These are phyloP conservation scores for Aphanomyces invadans DNA, from an alignment of 352 stramenopile species.

Conservation along the genomic window DNA sequence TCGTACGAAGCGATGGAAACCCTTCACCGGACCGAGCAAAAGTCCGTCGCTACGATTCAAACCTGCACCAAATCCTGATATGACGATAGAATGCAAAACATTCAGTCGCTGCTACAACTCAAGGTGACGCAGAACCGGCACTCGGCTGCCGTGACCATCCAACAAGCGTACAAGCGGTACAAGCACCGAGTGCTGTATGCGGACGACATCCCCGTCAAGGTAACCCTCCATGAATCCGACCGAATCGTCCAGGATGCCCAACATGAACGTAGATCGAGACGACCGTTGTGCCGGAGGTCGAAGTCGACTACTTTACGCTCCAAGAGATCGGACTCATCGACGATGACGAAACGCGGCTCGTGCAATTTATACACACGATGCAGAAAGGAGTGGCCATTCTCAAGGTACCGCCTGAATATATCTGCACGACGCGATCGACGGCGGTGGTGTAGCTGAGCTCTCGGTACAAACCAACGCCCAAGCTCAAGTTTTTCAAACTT, in stretches of 20 bases:
- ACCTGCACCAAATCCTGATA: background rate
- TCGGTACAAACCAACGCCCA: slow-evolving; percentile 36
- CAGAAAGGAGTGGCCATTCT: slow-evolving; percentile 51
- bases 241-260: slow-evolving; percentile 9
- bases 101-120: slow-evolving; percentile 28
- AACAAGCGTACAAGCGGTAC: slow-evolving; percentile 32
- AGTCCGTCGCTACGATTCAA: slow-evolving; percentile 29
- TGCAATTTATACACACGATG: slow-evolving; percentile 58
- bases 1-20: slow-evolving; percentile 25
- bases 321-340: slow-evolving; percentile 50
- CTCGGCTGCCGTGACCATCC: slow-evolving; percentile 44
- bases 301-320: slow-evolving; percentile 54
- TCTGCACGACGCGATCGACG: no score
- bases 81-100: slow-evolving; percentile 2
- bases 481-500: slow-evolving; percentile 51
- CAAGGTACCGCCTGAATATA: slow-evolving; percentile 41
- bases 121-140: slow-evolving; percentile 52
- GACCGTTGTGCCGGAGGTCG: slow-evolving; percentile 36
- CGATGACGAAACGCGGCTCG: slow-evolving; percentile 35
- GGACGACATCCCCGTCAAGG: slow-evolving; percentile 16
- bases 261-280: slow-evolving; percentile 37
- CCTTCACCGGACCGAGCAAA: slow-evolving; percentile 33
- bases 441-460: slow-evolving; percentile 30
- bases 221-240: background rate
- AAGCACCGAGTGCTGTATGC: background rate